These are phyloP conservation scores for Phascolomyces articulosus DNA, from an alignment of 371 early-diverging fungal species.

Conservation along the genomic window DNA sequence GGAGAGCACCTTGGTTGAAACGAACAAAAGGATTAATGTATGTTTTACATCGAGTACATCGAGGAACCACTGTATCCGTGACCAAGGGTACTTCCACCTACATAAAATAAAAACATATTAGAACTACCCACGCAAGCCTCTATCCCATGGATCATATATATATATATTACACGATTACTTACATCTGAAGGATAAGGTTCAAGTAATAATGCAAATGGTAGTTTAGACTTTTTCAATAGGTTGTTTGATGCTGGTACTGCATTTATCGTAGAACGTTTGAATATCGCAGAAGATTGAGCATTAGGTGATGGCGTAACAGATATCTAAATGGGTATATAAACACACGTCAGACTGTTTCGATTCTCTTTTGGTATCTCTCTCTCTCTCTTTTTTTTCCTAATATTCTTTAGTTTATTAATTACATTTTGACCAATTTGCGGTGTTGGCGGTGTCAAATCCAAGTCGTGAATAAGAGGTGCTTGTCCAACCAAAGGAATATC, in stretches of 20 bases:
- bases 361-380: neutral
- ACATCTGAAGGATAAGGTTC: constrained; percentile 68
- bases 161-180: neutral
- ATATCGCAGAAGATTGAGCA: constrained; percentile 52
- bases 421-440: constrained; percentile 47
- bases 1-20: constrained; percentile 76
- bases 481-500: constrained; percentile 55
- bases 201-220: constrained; percentile 79
- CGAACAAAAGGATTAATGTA: constrained; percentile 89
- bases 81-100: constrained; percentile 70
- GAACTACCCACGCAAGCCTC: no score
- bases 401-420: constrained; percentile 10
- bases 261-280: constrained; percentile 78
- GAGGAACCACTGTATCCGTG: constrained; percentile 69
- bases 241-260: constrained; percentile 69
- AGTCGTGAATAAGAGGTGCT: constrained; percentile 49
- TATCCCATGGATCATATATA: no score
- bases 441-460: constrained; percentile 42
- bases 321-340: constrained; percentile 30
- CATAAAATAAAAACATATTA: neutral
- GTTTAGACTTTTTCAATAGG: constrained; percentile 66
- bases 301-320: constrained; percentile 43
- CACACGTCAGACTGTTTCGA: no score
- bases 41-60: constrained; percentile 84
- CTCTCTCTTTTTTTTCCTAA: neutral